These are phyloP conservation scores for Discostella stelligera DNA, from an alignment of 352 stramenopile genomes.

Conservation along the genomic window DNA sequence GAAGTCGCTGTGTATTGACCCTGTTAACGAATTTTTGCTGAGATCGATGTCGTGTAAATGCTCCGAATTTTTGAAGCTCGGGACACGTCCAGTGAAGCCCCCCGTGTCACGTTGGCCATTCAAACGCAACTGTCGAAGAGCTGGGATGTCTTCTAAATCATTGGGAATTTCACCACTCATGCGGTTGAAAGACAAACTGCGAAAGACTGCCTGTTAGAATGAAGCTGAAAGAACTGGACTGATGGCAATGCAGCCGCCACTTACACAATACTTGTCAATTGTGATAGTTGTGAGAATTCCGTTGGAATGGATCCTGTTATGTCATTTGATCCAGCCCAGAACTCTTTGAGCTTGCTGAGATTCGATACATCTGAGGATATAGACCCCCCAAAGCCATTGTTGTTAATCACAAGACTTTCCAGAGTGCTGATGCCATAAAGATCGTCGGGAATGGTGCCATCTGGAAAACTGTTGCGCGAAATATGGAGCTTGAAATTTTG, in stretches of 20 bases:
- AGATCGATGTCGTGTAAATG: conserved; percentile 55
- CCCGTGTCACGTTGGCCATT: conserved; percentile 57
- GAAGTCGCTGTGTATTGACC: conserved; percentile 50
- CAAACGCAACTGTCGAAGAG: conserved; percentile 44
- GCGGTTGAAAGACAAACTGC: conserved; percentile 7
- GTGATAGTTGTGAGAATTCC: conserved; percentile 35
- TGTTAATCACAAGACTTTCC: conserved; percentile 45
- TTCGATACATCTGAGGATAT: conserved; percentile 65
- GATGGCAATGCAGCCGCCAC: conserved; percentile 1
- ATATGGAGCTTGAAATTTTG: conserved; percentile 48
- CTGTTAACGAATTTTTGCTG: conserved; percentile 52
- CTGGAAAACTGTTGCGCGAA: conserved; percentile 46
- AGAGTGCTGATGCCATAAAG: conserved; percentile 47
- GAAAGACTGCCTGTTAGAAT: neutral
- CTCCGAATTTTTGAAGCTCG: conserved; percentile 40
- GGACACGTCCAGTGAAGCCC: conserved; percentile 57
- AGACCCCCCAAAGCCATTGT: conserved; percentile 54
- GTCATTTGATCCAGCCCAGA: conserved; percentile 54
- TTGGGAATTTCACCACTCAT: conserved; percentile 51
- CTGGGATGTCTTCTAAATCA: conserved; percentile 50
- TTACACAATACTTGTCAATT: conserved; percentile 43
- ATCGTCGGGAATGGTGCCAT: conserved; percentile 46
- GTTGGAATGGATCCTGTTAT: conserved; percentile 50
- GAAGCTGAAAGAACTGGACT: neutral
- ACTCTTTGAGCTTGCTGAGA: conserved; percentile 55